Evolutionary conservation across 2,329 filamentous ascomycete species (phyloP).

Genomic region (Dryadomyces quercivorus): DNA sequence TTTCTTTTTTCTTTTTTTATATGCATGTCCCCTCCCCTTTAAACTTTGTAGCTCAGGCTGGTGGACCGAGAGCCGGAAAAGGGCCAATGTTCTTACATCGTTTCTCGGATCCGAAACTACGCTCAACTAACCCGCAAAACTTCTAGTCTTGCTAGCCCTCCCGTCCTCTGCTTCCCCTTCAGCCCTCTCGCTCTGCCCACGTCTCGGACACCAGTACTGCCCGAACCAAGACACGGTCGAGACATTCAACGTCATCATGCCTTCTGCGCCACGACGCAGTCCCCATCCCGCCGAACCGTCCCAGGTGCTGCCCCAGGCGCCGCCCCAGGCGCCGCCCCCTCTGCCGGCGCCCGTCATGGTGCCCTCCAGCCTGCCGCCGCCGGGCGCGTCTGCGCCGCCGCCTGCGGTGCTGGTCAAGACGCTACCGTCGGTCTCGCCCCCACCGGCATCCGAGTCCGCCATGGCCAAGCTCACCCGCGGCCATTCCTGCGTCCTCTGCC

Average conservation of each 20-base stretch:
- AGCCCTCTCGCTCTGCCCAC: too few relatives aligned
- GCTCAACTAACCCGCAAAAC: not conserved
- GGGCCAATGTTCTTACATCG: not conserved
- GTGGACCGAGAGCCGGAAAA: not conserved
- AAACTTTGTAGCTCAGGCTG: too few relatives aligned
- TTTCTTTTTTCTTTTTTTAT: not conserved
- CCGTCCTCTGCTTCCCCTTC: too few relatives aligned
- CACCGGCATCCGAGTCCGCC: slow-evolving; percentile 23
- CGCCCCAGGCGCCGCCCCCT: not conserved
- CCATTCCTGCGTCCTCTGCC: slow-evolving; percentile 58
- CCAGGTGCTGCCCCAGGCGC: not conserved
- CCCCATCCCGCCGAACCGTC: not conserved
- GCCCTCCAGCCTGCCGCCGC: not conserved
- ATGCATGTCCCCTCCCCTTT: not conserved
- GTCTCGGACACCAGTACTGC: too few relatives aligned
- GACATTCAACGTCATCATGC: not conserved
- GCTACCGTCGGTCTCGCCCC: not conserved
- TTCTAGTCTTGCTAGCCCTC: not conserved
- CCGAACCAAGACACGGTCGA: too few relatives aligned
- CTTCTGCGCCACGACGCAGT: not conserved
- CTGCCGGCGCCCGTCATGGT: not conserved
- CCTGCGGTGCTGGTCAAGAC: slow-evolving; percentile 3
- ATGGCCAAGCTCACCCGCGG: slow-evolving; percentile 44
- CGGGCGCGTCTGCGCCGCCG: not conserved
- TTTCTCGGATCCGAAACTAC: not conserved